Base-by-base conservation (phyloP, 2,329 filamentous ascomycete genomes). In the Chaetomiaceae sp. region DNA sequence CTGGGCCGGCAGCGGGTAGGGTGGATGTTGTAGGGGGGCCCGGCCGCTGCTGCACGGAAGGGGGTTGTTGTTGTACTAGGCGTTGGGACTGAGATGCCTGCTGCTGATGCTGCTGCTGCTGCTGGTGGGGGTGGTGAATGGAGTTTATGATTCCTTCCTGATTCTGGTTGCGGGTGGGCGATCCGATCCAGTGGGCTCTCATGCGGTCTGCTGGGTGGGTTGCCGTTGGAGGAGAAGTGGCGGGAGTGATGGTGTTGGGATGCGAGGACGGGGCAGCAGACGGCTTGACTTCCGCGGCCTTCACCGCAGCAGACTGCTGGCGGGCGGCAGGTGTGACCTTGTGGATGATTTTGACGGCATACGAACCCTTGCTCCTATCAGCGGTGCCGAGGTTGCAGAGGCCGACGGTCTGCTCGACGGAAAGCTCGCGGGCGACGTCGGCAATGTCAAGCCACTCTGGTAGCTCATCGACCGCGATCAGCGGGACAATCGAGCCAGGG, bases 401-500 rank as follows among this genome's bases (percentile, higher is more conserved):
- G 7, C 67, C 68, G 5, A 55, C 57, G 2, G 69, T 71, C 50
- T 77, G 67, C 32, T 70, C 66, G 5, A 66, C 56, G 3, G 57
- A 59, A 11, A 79, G 64, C 47, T 69, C 59, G 5, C 75, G 73
- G 3, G 77, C 75, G 3, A 76, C 66, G 21, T 71, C 74, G 30
- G 68, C 53, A 10, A 78, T 61, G 5, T 73, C 65, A 4, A 79
- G 56, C 68, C 74, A 74, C 1, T 66, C 62, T 0, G 78, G 78
- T 0, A 82, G 71, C 55, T 80, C 69, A 61, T 81, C 78, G 11
- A 74, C 64, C 0, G 78, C 71, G n/a, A 82, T 69, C n/a, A 82
- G 70, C 6, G 79, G 79, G 1, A 81, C 76, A 3, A 77, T 69
- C 6, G 65, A 63, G 3, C 67, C 69, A 0, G 66, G 67, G 2